Conservation (phyloP, 2,329 filamentous ascomycete genomes). For the Triangularia verruculosa region DNA sequence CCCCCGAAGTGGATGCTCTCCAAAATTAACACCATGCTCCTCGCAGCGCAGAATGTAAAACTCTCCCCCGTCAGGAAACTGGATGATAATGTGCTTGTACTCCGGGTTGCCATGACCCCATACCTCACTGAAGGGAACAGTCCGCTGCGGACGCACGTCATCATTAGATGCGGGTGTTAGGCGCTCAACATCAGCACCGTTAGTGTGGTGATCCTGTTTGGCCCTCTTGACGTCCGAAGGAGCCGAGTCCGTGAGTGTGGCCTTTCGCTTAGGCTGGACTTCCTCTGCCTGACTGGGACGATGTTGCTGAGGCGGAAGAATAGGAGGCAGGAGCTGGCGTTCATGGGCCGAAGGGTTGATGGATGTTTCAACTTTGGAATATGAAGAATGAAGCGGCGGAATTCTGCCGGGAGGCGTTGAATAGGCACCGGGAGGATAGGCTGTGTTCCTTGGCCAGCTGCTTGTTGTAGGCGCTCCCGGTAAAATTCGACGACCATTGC, state of each 20-base stretch:
- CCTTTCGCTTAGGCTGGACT: conserved; percentile 4
- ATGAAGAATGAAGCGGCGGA: not conserved
- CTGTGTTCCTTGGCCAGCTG: not conserved
- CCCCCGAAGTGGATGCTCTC: conserved; percentile 33
- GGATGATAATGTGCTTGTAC: conserved; percentile 35
- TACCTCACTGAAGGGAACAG: conserved; percentile 37
- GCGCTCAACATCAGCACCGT: not conserved
- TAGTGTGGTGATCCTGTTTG: not conserved
- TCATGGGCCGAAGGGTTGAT: not conserved
- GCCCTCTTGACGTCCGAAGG: not conserved
- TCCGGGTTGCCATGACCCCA: conserved; percentile 34
- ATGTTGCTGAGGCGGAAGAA: not conserved
- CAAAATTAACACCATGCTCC: conserved; percentile 38
- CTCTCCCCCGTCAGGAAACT: conserved; percentile 29
- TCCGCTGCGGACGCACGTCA: conserved; percentile 5
- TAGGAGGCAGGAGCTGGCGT: not conserved
- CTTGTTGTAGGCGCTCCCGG: not conserved
- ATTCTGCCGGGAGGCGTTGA: not conserved
- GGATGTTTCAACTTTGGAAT: not conserved
- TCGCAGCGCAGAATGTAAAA: conserved; percentile 42
- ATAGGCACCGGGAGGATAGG: not conserved
- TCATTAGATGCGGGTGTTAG: not conserved
- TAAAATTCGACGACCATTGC: not conserved
- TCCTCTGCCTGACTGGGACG: not conserved
- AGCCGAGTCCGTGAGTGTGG: not conserved